A percentile compares a stretch with the other conserved stretches of the same genome.
phyloP scores from a whole-genome alignment of 106 monocot genomes.

The Triglochin maritima region DNA sequence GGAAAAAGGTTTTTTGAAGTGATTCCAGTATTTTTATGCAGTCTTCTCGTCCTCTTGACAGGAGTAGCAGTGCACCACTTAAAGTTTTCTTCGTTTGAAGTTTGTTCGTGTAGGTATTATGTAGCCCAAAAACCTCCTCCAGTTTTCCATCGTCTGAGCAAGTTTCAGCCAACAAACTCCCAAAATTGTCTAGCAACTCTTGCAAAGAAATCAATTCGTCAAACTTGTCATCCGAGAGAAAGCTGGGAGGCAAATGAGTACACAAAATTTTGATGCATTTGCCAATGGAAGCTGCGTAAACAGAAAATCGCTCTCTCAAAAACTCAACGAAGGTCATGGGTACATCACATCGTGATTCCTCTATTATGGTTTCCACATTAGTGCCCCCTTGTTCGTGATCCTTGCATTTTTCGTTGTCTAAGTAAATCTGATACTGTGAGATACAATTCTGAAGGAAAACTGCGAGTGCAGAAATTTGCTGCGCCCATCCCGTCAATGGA shows the following conservation, averaged over 20 bases:
- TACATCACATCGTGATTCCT: not conserved
- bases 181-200: constrained; percentile 13
- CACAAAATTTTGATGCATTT: constrained; percentile 13
- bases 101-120: not conserved
- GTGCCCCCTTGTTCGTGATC: not conserved
- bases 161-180: not conserved
- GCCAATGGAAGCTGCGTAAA: not conserved
- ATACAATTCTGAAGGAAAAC: constrained; percentile 18
- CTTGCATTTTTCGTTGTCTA: constrained; percentile 8
- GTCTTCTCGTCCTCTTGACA: constrained; percentile 4
- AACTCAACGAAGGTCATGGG: constrained; percentile 10
- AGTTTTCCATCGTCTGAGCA: constrained; percentile 2
- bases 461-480: not conserved
- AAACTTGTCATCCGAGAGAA: constrained; percentile 6
- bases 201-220: constrained; percentile 15
- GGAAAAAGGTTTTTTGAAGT: constrained; percentile 12
- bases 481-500: constrained; percentile 21
- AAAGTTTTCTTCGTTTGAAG: not conserved
- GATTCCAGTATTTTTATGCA: constrained; percentile 11
- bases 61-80: not conserved
- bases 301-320: constrained; percentile 13
- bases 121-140: constrained; percentile 7
- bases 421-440: constrained; percentile 11
- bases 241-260: constrained; percentile 26
- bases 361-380: not conserved